Conservation (phyloP, 495 filamentous ascomycete genomes). For the Penicillium maclennaniae region DNA sequence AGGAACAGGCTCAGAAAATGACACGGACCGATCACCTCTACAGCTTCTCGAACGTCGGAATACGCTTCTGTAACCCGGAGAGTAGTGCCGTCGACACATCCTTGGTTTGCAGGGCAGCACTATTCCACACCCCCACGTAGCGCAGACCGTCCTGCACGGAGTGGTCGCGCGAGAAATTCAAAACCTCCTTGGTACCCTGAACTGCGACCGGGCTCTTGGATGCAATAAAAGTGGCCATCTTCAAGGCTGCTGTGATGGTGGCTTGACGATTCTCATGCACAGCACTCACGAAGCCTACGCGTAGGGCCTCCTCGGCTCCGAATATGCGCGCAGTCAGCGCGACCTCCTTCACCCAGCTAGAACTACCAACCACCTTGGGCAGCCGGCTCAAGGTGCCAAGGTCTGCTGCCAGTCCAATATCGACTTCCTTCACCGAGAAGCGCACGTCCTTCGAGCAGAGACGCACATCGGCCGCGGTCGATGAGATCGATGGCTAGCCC, state of each 20-base stretch:
- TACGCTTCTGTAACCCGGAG: slow-evolving; percentile 74
- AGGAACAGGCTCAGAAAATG: background rate
- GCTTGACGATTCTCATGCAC: slow-evolving; percentile 64
- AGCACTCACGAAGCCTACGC: slow-evolving; percentile 80
- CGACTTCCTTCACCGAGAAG: slow-evolving; percentile 89
- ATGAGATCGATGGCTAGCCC: slow-evolving; percentile 85
- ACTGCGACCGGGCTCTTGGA: slow-evolving; percentile 88
- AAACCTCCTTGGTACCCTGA: slow-evolving; percentile 85
- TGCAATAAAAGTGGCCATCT: slow-evolving; percentile 64
- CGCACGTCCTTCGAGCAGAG: slow-evolving; percentile 59
- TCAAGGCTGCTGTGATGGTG: slow-evolving; percentile 58
- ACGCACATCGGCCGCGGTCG: slow-evolving; percentile 74
- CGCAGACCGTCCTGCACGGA: slow-evolving; percentile 72
- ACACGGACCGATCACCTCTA: slow-evolving; percentile 31
- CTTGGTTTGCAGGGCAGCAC: slow-evolving; percentile 71
- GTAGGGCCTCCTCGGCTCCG: slow-evolving; percentile 69
- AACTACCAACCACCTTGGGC: slow-evolving; percentile 74
- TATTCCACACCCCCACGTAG: slow-evolving; percentile 87
- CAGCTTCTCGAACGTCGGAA: slow-evolving; percentile 82
- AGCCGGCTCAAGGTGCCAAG: slow-evolving; percentile 83
- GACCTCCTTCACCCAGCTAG: slow-evolving; percentile 90
- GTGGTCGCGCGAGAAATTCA: slow-evolving; percentile 83
- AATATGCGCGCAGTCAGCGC: slow-evolving; percentile 75
- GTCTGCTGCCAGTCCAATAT: slow-evolving; percentile 92
- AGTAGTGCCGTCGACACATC: slow-evolving; percentile 73